Base-by-base conservation (phyloP, 2,329 filamentous ascomycete species). In the Nothophoma quercina region DNA sequence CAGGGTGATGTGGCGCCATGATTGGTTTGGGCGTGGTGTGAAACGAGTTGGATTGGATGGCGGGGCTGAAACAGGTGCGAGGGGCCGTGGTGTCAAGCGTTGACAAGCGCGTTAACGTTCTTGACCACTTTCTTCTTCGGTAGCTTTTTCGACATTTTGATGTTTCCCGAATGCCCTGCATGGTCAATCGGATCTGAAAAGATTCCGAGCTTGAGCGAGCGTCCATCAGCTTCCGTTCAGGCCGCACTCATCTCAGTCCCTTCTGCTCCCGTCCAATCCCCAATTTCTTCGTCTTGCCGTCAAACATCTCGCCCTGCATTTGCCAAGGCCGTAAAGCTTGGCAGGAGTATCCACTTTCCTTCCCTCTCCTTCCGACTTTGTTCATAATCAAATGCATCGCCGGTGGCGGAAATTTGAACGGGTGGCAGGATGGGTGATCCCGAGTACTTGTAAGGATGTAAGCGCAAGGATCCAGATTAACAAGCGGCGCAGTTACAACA, bases 221-320 rank as follows among this genome's bases (percentile, higher is more conserved):
- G 35, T 41, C 30, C 30, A 9, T 33, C 13, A n/a, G 30, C 36
- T 10, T 19, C 42, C 35, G 22, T 12, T 25, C 8, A 21, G 36
- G 36, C 49, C 35, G 34, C 13, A 19, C 45, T 38, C 23, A 22
- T 39, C 18, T 21, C 33, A 16, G 21, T 29, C 18, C 44, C 45
- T 19, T 35, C 41, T 49, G 15, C 15, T 30, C 22, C 25, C 42
- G 38, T 45, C 60, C 62, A 67, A 65, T 67, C 58, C 50, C 53
- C 53, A 59, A 55, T 67, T 67, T 65, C 58, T 67, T 62, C 64
- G 60, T 59, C 29, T n/a, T n/a, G n/a, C n/a, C n/a, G n/a, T n/a
- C n/a, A n/a, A 34, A 34, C 26, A 18, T 48, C 16, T 41, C 46
- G 22, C 33, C 8, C 25, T 40, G 38, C 29, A 19, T 13, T 15